Evolutionary conservation across 2,329 filamentous ascomycete genomes (phyloP), one percentile per base, ranked within the genome.

Genomic region (Epichloe hybrida): DNA sequence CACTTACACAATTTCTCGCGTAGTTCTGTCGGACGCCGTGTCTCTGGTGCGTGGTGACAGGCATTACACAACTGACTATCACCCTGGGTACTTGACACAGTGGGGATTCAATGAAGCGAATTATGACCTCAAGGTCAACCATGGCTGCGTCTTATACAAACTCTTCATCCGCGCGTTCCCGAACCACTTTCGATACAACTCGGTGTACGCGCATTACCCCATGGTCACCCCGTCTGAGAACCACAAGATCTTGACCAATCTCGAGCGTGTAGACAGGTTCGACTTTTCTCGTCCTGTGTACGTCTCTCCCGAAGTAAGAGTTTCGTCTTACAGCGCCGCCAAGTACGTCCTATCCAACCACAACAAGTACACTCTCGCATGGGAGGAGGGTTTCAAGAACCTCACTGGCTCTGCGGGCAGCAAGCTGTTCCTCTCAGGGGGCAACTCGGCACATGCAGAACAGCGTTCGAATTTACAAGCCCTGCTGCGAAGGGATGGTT

Each of bases 61-160:
- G 20, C 84, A 87, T 69, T 89, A 89, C 69, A 90, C 86, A 0
- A 73, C 67, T n/a, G 86, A 91, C 64, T 90, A 85, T 63, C 80
- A 83, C 57, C 79, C 87, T 0, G 77, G 80, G 8, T 80, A 81
- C 57, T 67, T 94, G 45, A 94, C 88, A 1, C 89, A 88, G 67
- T 95, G 87, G 87, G 88, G 88, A 20, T 91, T 79, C 69, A 79
- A 80, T 50, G 84, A 88, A 62, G 84, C 79, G 3, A 75, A 85
- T 20, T 87, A 83, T 51, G 86, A 94, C 57, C 68, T 82, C 21
- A 79, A 76, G 52, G 68, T 91, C 56, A 86, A 93, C 66, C 83
- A 93, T 61, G 88, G 88, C 45, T 88, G 84, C 57, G 80, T 89
- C 12, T 86, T 91, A 66, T 89, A 90, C 72, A 94, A 93, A 71